Base-by-base conservation (phyloP, 2,329 filamentous ascomycete genomes). In the Aspergillus sp. region DNA sequence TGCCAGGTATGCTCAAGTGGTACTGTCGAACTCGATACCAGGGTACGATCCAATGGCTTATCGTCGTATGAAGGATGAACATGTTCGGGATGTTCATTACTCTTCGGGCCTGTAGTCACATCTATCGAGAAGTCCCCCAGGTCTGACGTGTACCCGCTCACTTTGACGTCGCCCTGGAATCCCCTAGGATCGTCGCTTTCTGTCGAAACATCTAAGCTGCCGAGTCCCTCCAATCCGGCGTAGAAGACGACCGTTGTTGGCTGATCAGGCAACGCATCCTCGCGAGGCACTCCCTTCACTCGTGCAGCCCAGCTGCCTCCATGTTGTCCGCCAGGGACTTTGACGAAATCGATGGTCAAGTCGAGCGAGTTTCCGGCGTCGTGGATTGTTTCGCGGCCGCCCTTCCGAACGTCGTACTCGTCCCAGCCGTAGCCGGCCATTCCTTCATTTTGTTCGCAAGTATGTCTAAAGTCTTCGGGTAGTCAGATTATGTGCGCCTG, bases 381-480 rank as follows among this genome's bases (percentile, higher is more conserved):
- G 70, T 96, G 91, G 59, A 99, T 93, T 0, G 89, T 90, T 76
- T 99, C 91, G 20, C 90, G 82, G 56, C 95, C 95, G 61, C 95
- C 95, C 56, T 83, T 89, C 57, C 95, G 84, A 20, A 92, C 88
- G 75, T 99, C 95, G 74, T 96, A 99, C 73, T 96, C 91, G 68
- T 98, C 93, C 95, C 95, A 99, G 61, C 95, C 95, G 74, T 99
- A 99, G 56, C 93, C 93, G 48, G 86, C 89, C 83, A 99, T 96
- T 64, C 89, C 89, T 73, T 96, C 91, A 73, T 95, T 86, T 74
- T 99, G 95, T 75, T 98, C 95, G 77, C 95, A 99, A 0, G 95
- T 97, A 74, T 96, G 92, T 63, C 95, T 87, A 68, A 97, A 89
- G 67, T 88, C 91, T 95, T 70, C 54, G 24, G 19, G 19, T 59